Percentiles rank a stretch among this genome's conserved stretches.
These are phyloP conservation scores for Fusarium redolens DNA, from an alignment of 2,329 filamentous ascomycete species.

Conservation along the genomic window DNA sequence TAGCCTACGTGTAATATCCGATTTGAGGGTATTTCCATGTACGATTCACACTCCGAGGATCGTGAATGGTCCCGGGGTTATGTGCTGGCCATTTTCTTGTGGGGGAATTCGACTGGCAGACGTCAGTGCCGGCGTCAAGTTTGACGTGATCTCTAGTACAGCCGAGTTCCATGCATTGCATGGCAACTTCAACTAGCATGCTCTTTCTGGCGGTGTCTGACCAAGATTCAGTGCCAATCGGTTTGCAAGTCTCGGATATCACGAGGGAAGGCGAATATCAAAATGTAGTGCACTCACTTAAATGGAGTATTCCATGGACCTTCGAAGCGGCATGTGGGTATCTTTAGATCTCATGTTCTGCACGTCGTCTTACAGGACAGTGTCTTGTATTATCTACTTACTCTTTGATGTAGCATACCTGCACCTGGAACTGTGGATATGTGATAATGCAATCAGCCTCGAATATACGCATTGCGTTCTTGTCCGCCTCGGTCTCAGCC, in stretches of 20 bases:
- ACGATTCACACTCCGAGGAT: not conserved
- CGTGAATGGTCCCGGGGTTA: constrained; percentile 9
- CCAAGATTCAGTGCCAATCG: constrained; percentile 19
- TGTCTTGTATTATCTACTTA: constrained; percentile 29
- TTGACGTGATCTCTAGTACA: not conserved
- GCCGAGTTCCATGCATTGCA: constrained; percentile 3
- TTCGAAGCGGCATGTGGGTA: constrained; percentile 25
- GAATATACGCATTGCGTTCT: constrained; percentile 26
- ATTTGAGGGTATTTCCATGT: constrained; percentile 11
- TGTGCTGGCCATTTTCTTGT: constrained; percentile 29
- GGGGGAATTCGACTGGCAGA: constrained; percentile 25
- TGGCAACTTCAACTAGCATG: not conserved
- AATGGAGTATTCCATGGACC: constrained; percentile 16
- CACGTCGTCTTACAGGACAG: not conserved
- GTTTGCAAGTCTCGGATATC: constrained; percentile 1
- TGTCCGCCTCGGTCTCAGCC: constrained; percentile 13
- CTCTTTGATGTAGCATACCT: not conserved
- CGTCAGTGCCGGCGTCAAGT: constrained; percentile 29
- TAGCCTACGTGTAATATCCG: not conserved
- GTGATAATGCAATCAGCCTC: constrained; percentile 4
- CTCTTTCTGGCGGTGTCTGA: constrained; percentile 12
- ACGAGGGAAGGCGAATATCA: constrained; percentile 6
- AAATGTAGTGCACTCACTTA: constrained; percentile 5
- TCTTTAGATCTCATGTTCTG: constrained; percentile 13
- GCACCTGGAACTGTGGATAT: constrained; percentile 25